Evolutionary conservation across 2,329 filamentous ascomycete species (phyloP).

Genomic region (Microdochium bolleyi): DNA sequence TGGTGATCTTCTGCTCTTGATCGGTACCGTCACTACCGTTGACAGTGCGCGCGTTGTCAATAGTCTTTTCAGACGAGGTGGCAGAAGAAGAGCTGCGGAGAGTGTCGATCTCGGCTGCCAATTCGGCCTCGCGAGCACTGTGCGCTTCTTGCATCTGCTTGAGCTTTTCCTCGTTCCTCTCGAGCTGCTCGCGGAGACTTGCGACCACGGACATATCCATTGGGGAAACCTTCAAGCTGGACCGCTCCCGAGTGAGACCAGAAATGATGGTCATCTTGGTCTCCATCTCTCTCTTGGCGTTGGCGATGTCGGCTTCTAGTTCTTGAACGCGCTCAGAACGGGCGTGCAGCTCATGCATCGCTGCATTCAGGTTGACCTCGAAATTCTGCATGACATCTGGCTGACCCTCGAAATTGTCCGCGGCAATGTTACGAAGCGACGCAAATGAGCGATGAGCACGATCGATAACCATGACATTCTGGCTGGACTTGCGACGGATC

Average conservation of each 20-base stretch:
- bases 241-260: slow-evolving; percentile 84
- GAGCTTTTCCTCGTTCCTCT: slow-evolving; percentile 78
- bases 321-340: slow-evolving; percentile 86
- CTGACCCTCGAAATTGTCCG: slow-evolving; percentile 74
- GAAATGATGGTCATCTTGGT: slow-evolving; percentile 93
- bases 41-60: slow-evolving; percentile 8
- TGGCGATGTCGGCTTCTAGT: slow-evolving; percentile 75
- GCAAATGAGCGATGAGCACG: slow-evolving; percentile 87
- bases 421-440: slow-evolving; percentile 78
- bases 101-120: slow-evolving; percentile 62
- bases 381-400: slow-evolving; percentile 88
- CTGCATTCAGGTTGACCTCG: slow-evolving; percentile 81
- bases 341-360: slow-evolving; percentile 84
- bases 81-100: slow-evolving; percentile 50
- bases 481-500: slow-evolving; percentile 87
- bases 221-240: slow-evolving; percentile 74
- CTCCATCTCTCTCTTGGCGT: slow-evolving; percentile 92
- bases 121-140: slow-evolving; percentile 64
- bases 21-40: slow-evolving; percentile 22
- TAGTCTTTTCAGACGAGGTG: slow-evolving; percentile 10
- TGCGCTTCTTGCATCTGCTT: slow-evolving; percentile 65
- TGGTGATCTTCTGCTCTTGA: slow-evolving; percentile 51
- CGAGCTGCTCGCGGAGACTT: slow-evolving; percentile 78
- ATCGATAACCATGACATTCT: slow-evolving; percentile 80
- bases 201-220: slow-evolving; percentile 90